These are phyloP conservation scores for Eucalyptus cloeziana DNA, from an alignment of 345 rosid genomes.

Conservation along the genomic window DNA sequence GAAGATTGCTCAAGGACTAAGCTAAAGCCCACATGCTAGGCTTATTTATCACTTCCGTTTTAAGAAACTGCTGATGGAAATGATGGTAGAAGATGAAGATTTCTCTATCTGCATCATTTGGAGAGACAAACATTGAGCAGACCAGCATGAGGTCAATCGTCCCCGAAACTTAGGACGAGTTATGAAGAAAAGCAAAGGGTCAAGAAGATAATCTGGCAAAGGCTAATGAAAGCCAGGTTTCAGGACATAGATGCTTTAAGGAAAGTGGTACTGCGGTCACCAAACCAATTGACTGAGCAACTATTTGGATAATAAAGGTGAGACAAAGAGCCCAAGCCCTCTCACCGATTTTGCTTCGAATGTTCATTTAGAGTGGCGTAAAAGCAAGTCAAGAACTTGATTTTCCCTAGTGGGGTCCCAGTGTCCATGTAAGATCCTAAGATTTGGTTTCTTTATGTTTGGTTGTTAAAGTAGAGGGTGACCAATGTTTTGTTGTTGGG, in stretches of 20 bases:
- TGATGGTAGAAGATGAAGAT: neutral
- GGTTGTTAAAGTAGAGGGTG: neutral
- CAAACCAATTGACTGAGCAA: neutral
- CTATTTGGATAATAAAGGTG: neutral
- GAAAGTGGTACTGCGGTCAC: neutral
- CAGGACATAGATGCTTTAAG: neutral
- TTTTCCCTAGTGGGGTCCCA: neutral
- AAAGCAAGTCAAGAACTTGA: neutral
- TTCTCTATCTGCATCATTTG: neutral
- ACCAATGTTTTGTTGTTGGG: neutral
- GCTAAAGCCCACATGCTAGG: neutral
- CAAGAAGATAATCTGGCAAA: neutral
- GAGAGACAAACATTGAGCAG: neutral
- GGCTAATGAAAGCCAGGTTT: neutral
- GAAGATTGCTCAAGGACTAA: neutral
- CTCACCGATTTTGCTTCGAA: neutral
- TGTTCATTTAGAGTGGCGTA: neutral
- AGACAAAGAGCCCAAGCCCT: neutral
- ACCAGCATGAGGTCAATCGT: neutral
- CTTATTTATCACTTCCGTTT: neutral
- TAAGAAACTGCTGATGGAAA: neutral
- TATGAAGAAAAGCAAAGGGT: neutral
- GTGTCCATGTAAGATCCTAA: neutral
- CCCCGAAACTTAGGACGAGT: neutral
- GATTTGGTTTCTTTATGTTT: neutral